Percentiles rank a stretch among this genome's conserved stretches.
These are phyloP conservation scores for Xylaria sp. DNA, from an alignment of 2,329 filamentous ascomycete genomes.

Conservation along the genomic window DNA sequence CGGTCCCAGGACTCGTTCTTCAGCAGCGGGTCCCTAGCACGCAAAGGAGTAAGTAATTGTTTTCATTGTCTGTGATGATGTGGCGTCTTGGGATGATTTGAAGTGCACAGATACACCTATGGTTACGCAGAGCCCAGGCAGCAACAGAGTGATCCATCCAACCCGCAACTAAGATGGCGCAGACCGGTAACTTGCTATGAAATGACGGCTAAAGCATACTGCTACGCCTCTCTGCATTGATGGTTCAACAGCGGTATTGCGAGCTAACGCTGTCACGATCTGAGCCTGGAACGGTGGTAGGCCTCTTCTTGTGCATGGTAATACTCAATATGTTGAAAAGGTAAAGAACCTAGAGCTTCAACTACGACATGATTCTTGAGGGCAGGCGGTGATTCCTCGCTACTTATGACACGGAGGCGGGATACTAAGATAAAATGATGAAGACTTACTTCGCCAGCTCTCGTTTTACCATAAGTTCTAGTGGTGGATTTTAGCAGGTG, in stretches of 20 bases:
- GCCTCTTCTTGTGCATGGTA: not conserved
- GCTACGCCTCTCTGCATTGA: too few species aligned
- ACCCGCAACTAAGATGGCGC: not conserved
- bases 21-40: constrained; percentile 18
- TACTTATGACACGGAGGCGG: constrained; percentile 48
- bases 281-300: not conserved
- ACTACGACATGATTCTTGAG: not conserved
- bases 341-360: not conserved
- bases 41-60: constrained; percentile 1
- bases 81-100: not conserved
- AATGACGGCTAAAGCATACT: too few species aligned
- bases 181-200: not conserved
- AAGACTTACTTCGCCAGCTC: constrained; percentile 90
- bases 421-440: not conserved
- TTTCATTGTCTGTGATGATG: not conserved
- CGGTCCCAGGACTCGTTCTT: constrained; percentile 31
- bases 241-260: too few species aligned
- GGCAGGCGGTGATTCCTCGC: not conserved
- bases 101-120: not conserved
- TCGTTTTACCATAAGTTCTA: constrained; percentile 71
- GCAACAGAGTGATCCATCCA: not conserved
- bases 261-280: too few species aligned
- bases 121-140: not conserved
- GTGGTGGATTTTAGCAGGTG: not conserved
- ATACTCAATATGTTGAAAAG: not conserved